Percentiles rank a stretch among this genome's conserved stretches.
phyloP scores from a whole-genome alignment of 2,329 filamentous ascomycete genomes.

The Nannizziopsis barbatae region DNA sequence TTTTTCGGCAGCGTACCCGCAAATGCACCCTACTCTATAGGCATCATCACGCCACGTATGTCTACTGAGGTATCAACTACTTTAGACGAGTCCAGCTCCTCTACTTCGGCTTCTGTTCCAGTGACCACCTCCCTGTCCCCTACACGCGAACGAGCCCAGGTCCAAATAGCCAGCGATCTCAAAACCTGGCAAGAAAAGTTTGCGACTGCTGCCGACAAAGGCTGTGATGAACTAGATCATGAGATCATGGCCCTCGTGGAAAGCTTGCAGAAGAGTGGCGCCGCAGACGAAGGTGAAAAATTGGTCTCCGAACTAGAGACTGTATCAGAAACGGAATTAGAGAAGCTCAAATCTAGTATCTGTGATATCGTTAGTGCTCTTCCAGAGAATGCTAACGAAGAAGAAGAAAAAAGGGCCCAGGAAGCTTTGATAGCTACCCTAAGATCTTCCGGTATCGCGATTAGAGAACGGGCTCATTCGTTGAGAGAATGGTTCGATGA shows the following conservation, averaged over 20 bases:
- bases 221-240: conserved; percentile 55
- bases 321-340: conserved; percentile 53
- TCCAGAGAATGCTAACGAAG: conserved; percentile 46
- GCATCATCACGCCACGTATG: conserved; percentile 6
- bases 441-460: conserved; percentile 55
- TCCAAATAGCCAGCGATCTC: conserved; percentile 59
- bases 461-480: conserved; percentile 66
- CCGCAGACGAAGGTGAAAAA: conserved; percentile 29
- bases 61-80: conserved; percentile 5
- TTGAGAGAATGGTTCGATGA: conserved; percentile 65
- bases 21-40: not conserved
- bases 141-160: conserved; percentile 38
- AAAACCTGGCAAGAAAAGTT: conserved; percentile 82
- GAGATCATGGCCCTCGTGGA: conserved; percentile 60
- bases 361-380: conserved; percentile 44
- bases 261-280: conserved; percentile 53
- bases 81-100: conserved; percentile 17
- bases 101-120: conserved; percentile 18
- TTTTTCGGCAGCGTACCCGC: not conserved
- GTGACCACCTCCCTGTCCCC: conserved; percentile 23
- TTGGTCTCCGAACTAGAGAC: conserved; percentile 59
- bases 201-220: conserved; percentile 71
- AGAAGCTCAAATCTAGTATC: conserved; percentile 56
- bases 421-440: conserved; percentile 47
- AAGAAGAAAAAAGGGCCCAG: conserved; percentile 42